A percentile compares a stretch with the other conserved stretches of the same genome.
Conservation (phyloP, 352 stramenopile species). For the Globisporangium cystogenes region DNA sequence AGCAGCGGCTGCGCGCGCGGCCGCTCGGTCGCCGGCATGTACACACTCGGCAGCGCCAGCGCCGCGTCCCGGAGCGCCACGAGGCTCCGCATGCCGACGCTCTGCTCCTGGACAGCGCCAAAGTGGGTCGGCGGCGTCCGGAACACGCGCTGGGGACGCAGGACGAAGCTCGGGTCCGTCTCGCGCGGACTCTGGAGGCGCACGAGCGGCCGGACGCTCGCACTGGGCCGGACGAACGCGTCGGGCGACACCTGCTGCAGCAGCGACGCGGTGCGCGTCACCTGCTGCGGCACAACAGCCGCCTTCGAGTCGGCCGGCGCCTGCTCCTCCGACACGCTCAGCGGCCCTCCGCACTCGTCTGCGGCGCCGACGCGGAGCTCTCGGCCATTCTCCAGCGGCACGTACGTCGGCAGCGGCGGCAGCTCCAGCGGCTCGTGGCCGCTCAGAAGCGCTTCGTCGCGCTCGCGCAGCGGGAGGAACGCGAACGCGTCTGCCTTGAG, state of each 20-base stretch:
- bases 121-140: slow-evolving; percentile 33
- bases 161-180: slow-evolving; percentile 35
- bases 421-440: slow-evolving; percentile 51
- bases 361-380: slow-evolving; percentile 34
- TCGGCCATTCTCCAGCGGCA: slow-evolving; percentile 39
- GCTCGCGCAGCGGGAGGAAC: slow-evolving; percentile 59
- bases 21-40: slow-evolving; percentile 20
- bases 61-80: slow-evolving; percentile 15
- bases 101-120: slow-evolving; percentile 22
- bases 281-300: slow-evolving; percentile 1
- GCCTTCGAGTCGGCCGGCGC: background rate
- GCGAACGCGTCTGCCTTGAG: slow-evolving; percentile 47
- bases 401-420: slow-evolving; percentile 54
- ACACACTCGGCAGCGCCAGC: slow-evolving; percentile 16
- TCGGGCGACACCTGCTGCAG: slow-evolving; percentile 40
- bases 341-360: slow-evolving; percentile 30
- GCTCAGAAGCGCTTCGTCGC: slow-evolving; percentile 59
- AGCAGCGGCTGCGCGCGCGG: slow-evolving; percentile 17
- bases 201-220: slow-evolving; percentile 44
- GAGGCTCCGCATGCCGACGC: slow-evolving; percentile 38
- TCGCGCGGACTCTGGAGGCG: slow-evolving; percentile 29
- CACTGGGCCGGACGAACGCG: slow-evolving; percentile 43
- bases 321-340: background rate
- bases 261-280: slow-evolving; percentile 17
- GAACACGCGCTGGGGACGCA: slow-evolving; percentile 49